These are phyloP conservation scores for Tylopilus sp. DNA, from an alignment of 768 basidiomycete species.

Conservation along the genomic window DNA sequence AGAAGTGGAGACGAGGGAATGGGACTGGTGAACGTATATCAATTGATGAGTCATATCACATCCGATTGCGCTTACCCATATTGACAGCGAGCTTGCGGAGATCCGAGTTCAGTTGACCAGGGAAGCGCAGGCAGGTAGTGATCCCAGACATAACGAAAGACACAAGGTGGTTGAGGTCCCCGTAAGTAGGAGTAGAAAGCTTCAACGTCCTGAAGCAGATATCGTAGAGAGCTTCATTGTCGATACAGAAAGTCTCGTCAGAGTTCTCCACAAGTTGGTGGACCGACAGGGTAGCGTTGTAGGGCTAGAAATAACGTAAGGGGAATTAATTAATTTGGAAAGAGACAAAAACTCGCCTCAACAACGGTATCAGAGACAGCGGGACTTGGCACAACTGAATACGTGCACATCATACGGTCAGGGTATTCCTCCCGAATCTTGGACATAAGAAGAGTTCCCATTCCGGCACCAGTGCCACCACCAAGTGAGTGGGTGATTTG, in stretches of 20 bases:
- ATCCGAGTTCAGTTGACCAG: slow-evolving; percentile 99
- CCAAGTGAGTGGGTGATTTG: slow-evolving; percentile 98
- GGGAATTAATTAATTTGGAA: neutral
- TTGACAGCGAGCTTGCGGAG: slow-evolving; percentile 98
- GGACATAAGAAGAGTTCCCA: slow-evolving; percentile 98
- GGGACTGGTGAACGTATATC: slow-evolving; percentile 50
- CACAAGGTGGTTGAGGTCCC: slow-evolving; percentile 96
- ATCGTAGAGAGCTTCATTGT: slow-evolving; percentile 98
- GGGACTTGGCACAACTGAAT: slow-evolving; percentile 96
- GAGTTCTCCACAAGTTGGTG: slow-evolving; percentile 99
- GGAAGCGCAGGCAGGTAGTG: slow-evolving; percentile 98
- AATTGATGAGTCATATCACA: neutral
- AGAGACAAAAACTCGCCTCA: slow-evolving; percentile 50
- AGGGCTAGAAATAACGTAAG: slow-evolving; percentile 56
- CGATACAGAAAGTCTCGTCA: slow-evolving; percentile 99
- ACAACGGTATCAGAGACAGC: slow-evolving; percentile 99
- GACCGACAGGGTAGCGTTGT: slow-evolving; percentile 97
- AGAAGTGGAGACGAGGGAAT: slow-evolving; percentile 99
- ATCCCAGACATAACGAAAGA: slow-evolving; percentile 99
- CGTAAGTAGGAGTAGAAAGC: slow-evolving; percentile 92
- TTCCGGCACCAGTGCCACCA: slow-evolving; percentile 99
- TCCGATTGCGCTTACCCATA: slow-evolving; percentile 66
- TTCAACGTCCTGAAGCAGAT: slow-evolving; percentile 99
- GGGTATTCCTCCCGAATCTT: slow-evolving; percentile 99
- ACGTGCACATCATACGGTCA: slow-evolving; percentile 99